A percentile compares a stretch with the other conserved stretches of the same genome.
phyloP scores from a whole-genome alignment of 1,139 yeast species.

The Citeromyces hawaiiensis region DNA sequence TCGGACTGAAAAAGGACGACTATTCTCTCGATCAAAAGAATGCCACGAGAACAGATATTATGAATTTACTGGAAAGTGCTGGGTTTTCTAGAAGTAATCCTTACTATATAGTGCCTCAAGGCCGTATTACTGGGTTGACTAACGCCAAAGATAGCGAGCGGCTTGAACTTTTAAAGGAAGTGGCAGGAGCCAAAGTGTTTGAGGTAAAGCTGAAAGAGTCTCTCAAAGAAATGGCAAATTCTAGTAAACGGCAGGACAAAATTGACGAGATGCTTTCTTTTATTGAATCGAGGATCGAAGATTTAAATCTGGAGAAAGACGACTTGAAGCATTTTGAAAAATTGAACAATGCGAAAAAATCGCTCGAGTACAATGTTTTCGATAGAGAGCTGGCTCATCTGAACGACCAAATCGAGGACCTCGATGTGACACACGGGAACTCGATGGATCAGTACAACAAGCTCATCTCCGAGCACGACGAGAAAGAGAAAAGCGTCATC shows the following conservation, averaged over 20 bases:
- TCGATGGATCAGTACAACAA: slow-evolving; percentile 31
- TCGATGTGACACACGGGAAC: slow-evolving; percentile 47
- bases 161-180: slow-evolving; percentile 68
- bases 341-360: slow-evolving; percentile 55
- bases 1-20: slow-evolving; percentile 88
- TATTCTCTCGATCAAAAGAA: slow-evolving; percentile 68
- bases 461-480: slow-evolving; percentile 30
- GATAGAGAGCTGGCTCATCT: slow-evolving; percentile 64
- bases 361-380: slow-evolving; percentile 61
- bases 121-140: slow-evolving; percentile 70
- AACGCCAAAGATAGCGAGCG: slow-evolving; percentile 83
- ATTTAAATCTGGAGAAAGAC: slow-evolving; percentile 68
- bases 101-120: slow-evolving; percentile 95
- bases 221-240: slow-evolving; percentile 61
- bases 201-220: slow-evolving; percentile 75
- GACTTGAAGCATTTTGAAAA: slow-evolving; percentile 62
- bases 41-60: slow-evolving; percentile 70
- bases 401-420: slow-evolving; percentile 41
- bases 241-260: slow-evolving; percentile 56
- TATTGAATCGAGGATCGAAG: slow-evolving; percentile 60
- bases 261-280: slow-evolving; percentile 64
- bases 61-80: slow-evolving; percentile 78
- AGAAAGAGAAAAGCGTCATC: slow-evolving; percentile 31
- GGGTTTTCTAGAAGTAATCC: slow-evolving; percentile 90
- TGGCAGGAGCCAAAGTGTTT: slow-evolving; percentile 90